Evolutionary conservation across 208 protist species (phyloP).

Genomic region (Phytomonas sp.): DNA sequence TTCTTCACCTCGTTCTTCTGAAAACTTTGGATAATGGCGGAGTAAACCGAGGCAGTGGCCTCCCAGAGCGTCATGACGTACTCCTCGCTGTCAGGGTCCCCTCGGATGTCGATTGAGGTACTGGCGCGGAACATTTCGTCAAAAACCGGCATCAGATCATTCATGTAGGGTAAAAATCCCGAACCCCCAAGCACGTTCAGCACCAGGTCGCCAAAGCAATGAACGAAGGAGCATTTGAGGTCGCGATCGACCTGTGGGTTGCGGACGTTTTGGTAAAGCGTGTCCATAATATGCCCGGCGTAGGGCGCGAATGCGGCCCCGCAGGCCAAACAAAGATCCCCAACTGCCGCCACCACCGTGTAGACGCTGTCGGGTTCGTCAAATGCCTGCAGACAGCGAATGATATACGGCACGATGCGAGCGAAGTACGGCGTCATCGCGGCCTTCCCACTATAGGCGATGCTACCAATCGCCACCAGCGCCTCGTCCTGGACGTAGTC

Average conservation of each 20-base stretch:
- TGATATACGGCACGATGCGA: constrained; percentile 79
- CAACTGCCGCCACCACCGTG: constrained; percentile 87
- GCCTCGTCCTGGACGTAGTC: constrained; percentile 91
- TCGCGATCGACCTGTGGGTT: constrained; percentile 76
- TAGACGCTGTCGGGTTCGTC: constrained; percentile 79
- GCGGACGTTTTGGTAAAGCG: constrained; percentile 69
- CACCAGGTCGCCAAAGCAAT: constrained; percentile 94
- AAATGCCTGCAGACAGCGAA: constrained; percentile 54
- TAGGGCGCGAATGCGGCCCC: constrained; percentile 56
- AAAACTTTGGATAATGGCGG: constrained; percentile 75
- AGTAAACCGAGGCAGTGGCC: constrained; percentile 58
- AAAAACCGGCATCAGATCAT: constrained; percentile 71
- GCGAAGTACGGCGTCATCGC: constrained; percentile 79
- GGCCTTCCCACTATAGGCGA: constrained; percentile 77
- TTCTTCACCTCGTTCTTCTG: constrained; percentile 28
- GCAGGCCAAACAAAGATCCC: constrained; percentile 90
- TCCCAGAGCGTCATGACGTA: constrained; percentile 82
- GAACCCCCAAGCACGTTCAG: constrained; percentile 80
- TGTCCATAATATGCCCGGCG: constrained; percentile 69
- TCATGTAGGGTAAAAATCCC: constrained; percentile 86
- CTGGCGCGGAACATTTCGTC: constrained; percentile 54
- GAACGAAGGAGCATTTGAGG: constrained; percentile 92
- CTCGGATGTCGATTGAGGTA: constrained; percentile 44
- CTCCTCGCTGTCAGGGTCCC: constrained; percentile 67
- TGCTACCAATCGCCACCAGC: constrained; percentile 87